Percentiles rank a stretch among this genome's conserved stretches.
These are phyloP conservation scores for Theileria orientalis DNA, from an alignment of 169 alveolate species.

Conservation along the genomic window DNA sequence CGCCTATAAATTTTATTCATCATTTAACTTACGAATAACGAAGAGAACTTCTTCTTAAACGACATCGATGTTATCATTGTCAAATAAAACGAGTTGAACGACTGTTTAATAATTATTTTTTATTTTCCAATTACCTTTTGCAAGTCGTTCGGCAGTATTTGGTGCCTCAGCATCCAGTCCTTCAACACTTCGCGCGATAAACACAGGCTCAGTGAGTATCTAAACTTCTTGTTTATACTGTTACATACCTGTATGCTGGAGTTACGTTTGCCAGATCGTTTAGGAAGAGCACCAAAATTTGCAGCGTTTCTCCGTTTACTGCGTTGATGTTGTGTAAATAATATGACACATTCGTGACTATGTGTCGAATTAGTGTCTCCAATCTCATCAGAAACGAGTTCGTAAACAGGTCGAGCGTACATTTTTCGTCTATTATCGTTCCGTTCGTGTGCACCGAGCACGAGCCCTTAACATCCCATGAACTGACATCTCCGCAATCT, in stretches of 20 bases:
- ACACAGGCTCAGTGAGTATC: conserved; percentile 26
- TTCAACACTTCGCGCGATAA: conserved; percentile 10
- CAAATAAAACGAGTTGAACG: conserved; percentile 48
- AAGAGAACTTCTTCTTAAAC: conserved; percentile 39
- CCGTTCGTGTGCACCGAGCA: conserved; percentile 38
- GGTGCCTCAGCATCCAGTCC: conserved; percentile 54
- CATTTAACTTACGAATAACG: conserved; percentile 30
- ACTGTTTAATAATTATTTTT: background rate
- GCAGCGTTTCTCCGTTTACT: conserved; percentile 9
- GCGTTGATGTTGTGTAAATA: conserved; percentile 13
- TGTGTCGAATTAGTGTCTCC: conserved; percentile 11
- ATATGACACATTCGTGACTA: too few species aligned
- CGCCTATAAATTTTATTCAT: background rate
- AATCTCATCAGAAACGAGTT: conserved; percentile 23
- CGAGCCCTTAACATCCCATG: conserved; percentile 60
- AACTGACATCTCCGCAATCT: conserved; percentile 62
- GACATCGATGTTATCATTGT: conserved; percentile 58
- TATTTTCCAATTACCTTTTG: conserved; percentile 4
- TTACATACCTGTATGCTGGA: conserved; percentile 27
- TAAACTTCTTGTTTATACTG: background rate
- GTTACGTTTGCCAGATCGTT: conserved; percentile 46
- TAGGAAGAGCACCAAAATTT: conserved; percentile 35
- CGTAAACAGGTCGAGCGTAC: conserved; percentile 23
- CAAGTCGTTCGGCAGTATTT: conserved; percentile 15
- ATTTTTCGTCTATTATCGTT: conserved; percentile 15